These are phyloP conservation scores for Meira miltonrushii DNA, from an alignment of 1,284 basidiomycete genomes.

Conservation along the genomic window DNA sequence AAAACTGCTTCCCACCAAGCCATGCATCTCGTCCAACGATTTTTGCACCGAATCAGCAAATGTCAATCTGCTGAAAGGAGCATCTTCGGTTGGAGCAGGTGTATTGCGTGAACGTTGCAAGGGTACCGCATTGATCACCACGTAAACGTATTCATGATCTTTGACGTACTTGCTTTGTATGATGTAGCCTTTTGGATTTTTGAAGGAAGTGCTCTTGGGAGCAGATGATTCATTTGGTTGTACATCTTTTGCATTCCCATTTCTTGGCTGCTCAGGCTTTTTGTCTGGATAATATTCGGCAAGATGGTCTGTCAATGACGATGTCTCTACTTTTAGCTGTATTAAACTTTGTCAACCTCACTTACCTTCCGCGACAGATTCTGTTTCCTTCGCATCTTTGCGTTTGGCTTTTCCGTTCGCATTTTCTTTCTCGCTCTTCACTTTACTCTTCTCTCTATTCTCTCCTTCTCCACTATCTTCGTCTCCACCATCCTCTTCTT, in stretches of 20 bases:
- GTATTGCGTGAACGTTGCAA: background rate
- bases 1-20: background rate
- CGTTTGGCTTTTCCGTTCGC: background rate
- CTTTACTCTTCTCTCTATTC: background rate
- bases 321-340: too few species aligned
- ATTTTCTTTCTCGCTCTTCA: background rate
- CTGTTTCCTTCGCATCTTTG: too few species aligned
- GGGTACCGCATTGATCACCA: background rate
- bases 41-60: background rate
- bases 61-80: background rate
- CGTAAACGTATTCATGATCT: background rate
- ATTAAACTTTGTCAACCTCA: background rate
- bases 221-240: background rate
- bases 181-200: too few species aligned
- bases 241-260: too few species aligned
- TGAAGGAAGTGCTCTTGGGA: background rate
- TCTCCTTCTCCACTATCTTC: constrained; percentile 45
- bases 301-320: background rate
- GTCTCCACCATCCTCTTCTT: constrained; percentile 60
- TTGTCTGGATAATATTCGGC: background rate
- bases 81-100: background rate
- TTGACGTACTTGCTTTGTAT: constrained; percentile 4
- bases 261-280: background rate
- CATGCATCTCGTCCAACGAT: background rate
- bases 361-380: too few species aligned